Evolutionary conservation across 257 asterid species (phyloP).

Genomic region (Perilla frutescens): DNA sequence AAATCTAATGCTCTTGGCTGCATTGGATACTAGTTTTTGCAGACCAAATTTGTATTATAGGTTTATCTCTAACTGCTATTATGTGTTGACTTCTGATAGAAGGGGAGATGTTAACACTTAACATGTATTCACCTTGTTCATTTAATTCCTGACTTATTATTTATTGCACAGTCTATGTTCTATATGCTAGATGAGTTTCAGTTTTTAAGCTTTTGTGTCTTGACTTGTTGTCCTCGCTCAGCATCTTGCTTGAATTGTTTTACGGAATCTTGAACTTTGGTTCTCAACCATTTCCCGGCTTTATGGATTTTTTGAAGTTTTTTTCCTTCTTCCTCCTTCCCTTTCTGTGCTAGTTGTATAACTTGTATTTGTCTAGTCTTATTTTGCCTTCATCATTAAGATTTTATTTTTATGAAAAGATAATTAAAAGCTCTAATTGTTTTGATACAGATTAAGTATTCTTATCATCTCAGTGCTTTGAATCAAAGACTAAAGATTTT

Average conservation of each 20-base stretch:
- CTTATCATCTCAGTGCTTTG: background rate
- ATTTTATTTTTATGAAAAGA: background rate
- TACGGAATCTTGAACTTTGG: no score
- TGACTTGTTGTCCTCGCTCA: background rate
- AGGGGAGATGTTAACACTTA: background rate
- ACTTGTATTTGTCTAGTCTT: background rate
- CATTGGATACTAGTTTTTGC: no score
- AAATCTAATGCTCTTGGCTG: background rate
- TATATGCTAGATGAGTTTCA: background rate
- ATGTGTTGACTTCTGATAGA: no score
- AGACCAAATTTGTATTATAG: no score
- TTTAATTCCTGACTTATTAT: slow-evolving; percentile 6
- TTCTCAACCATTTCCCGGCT: no score
- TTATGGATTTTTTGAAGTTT: no score
- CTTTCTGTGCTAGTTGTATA: background rate
- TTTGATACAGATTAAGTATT: background rate
- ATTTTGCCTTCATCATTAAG: background rate
- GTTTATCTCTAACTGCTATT: no score
- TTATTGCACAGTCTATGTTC: background rate
- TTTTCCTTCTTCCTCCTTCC: background rate
- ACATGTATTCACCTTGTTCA: background rate
- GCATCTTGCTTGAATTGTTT: slow-evolving; percentile 2
- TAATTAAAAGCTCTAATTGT: background rate
- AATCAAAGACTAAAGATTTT: background rate
- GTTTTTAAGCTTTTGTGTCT: background rate